These are phyloP conservation scores for Antitrichia curtipendula DNA, from an alignment of 225 moss, liverwort and hornwort genomes.

Conservation along the genomic window DNA sequence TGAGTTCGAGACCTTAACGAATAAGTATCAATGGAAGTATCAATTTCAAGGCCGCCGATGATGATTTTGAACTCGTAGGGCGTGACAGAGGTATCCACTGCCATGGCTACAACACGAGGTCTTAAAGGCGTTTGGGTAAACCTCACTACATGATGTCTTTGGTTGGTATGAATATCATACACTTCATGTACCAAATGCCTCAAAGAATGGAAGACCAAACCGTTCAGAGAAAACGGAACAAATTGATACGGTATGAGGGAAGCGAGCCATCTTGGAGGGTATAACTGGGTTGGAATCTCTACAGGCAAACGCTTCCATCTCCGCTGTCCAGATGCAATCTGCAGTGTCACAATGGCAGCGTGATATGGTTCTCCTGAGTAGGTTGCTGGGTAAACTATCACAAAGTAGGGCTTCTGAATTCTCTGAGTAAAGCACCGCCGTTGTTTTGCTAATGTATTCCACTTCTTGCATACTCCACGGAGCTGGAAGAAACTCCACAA, in stretches of 20 bases:
- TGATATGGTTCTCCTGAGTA: no score
- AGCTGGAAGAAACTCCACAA: background rate
- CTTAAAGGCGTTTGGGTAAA: no score
- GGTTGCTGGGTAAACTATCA: background rate
- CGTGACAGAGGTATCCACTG: background rate
- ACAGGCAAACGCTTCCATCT: background rate
- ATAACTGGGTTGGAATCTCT: background rate
- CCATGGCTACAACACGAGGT: background rate
- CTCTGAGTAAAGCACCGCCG: background rate
- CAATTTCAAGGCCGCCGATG: background rate
- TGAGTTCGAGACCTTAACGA: rapidly evolving
- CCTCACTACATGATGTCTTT: background rate
- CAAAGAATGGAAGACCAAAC: background rate
- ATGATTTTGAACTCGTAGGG: background rate
- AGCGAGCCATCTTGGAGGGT: background rate
- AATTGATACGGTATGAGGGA: background rate
- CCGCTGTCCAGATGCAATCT: background rate
- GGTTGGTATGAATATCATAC: background rate
- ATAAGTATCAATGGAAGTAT: background rate
- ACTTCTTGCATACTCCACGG: background rate
- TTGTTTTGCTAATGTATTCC: background rate
- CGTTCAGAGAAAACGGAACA: background rate
- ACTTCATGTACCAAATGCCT: no score
- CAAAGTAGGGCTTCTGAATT: background rate
- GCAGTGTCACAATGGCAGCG: background rate